These are phyloP conservation scores for Takashimella koratensis DNA, from an alignment of 1,284 basidiomycete species.

Conservation along the genomic window DNA sequence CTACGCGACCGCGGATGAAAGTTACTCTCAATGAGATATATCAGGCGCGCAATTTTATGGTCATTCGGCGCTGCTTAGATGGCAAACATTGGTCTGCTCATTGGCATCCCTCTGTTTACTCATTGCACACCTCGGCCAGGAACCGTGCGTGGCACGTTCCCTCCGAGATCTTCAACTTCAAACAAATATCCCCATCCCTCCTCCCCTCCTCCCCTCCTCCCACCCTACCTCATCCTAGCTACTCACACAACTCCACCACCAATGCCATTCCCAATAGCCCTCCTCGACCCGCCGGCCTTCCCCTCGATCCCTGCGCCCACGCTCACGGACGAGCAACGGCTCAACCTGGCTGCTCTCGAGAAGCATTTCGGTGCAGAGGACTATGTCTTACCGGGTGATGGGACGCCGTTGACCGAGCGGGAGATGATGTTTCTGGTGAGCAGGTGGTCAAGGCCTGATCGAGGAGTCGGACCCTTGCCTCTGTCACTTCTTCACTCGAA, in stretches of 20 bases:
- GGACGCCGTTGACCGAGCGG: slow-evolving; percentile 23
- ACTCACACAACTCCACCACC: too few species aligned
- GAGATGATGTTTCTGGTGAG: slow-evolving; percentile 46
- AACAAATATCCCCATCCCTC: too few species aligned
- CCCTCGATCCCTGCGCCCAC: background rate
- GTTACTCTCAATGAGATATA: background rate
- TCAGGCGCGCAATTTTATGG: too few species aligned
- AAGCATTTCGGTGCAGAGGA: slow-evolving; percentile 25
- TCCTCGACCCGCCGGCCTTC: background rate
- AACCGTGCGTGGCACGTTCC: too few species aligned
- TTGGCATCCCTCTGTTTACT: too few species aligned
- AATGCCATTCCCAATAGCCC: slow-evolving; percentile 5
- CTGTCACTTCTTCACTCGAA: background rate
- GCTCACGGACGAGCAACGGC: slow-evolving; percentile 1
- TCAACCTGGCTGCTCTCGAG: slow-evolving; percentile 10
- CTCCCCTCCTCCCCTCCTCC: too few species aligned
- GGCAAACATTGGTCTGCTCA: too few species aligned
- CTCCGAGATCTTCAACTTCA: too few species aligned
- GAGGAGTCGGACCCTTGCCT: background rate
- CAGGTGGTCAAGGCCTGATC: background rate
- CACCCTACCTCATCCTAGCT: too few species aligned
- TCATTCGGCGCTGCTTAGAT: too few species aligned
- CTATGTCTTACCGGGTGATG: slow-evolving; percentile 22
- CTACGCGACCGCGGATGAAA: background rate
- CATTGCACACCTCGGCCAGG: too few species aligned